Conservation (phyloP, 2,329 filamentous ascomycete genomes). For the Arthrobotrys sphaeroides region DNA sequence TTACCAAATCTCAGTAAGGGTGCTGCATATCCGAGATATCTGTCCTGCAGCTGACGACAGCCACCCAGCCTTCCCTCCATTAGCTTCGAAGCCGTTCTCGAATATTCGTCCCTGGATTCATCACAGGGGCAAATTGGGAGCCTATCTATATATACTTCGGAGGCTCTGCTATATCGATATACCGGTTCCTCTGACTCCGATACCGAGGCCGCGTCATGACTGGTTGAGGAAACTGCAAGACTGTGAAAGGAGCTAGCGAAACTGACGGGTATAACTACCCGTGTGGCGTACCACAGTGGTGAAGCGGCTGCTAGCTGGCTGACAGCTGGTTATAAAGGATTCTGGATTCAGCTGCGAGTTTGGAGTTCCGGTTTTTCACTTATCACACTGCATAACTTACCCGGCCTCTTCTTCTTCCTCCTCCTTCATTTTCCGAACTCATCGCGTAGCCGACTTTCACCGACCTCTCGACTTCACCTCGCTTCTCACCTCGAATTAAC, state of each 20-base stretch:
- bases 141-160: not conserved
- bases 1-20: not conserved
- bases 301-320: constrained; percentile 5
- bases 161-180: not conserved
- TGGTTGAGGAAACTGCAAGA: constrained; percentile 21
- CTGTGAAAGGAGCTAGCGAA: constrained; percentile 12
- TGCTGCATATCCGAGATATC: constrained; percentile 15
- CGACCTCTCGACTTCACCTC: not conserved
- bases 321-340: not conserved
- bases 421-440: not conserved
- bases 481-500: not conserved
- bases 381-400: too few relatives aligned
- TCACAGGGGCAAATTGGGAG: not conserved
- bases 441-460: not conserved
- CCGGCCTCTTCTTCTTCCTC: not conserved
- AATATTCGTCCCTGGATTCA: constrained; percentile 34
- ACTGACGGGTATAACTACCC: constrained; percentile 27
- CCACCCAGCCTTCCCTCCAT: not conserved
- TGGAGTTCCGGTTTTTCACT: not conserved
- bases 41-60: constrained; percentile 41
- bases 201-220: constrained; percentile 39
- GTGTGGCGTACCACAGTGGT: constrained; percentile 11
- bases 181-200: not conserved
- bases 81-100: constrained; percentile 26
- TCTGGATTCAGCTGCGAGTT: not conserved